phyloP scores from a whole-genome alignment of 2,329 filamentous ascomycete species.

The Myriangium duriaei region DNA sequence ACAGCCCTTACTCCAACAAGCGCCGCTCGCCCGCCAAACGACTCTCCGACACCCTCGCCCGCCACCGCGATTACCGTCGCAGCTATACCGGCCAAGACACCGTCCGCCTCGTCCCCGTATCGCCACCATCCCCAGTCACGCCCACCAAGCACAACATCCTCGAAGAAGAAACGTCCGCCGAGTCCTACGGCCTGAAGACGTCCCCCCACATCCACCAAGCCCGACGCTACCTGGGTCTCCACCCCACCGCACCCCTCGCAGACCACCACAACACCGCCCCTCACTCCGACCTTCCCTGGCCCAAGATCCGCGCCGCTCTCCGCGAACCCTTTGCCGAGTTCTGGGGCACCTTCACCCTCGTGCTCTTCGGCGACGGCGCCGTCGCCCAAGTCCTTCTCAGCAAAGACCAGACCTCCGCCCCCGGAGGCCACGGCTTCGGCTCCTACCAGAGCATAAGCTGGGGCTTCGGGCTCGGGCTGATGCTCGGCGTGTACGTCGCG shows the following conservation, averaged over 20 bases:
- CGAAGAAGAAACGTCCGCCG: neutral
- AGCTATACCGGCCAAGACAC: neutral
- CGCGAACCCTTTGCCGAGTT: constrained; percentile 35
- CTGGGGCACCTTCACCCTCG: constrained; percentile 30
- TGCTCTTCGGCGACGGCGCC: constrained; percentile 32
- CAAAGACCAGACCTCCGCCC: constrained; percentile 25
- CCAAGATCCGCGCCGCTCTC: constrained; percentile 23
- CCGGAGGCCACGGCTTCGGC: constrained; percentile 31
- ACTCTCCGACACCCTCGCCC: constrained; percentile 56
- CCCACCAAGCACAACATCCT: neutral
- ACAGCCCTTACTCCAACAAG: neutral
- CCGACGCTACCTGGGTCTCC: constrained; percentile 22
- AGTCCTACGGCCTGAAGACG: constrained; percentile 5
- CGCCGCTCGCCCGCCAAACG: constrained; percentile 22
- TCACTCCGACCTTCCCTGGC: constrained; percentile 27
- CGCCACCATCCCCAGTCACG: neutral
- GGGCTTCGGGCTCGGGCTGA: constrained; percentile 29
- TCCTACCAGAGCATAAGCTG: constrained; percentile 31
- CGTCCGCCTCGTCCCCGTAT: neutral
- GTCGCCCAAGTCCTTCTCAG: constrained; percentile 32
- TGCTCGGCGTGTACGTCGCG: constrained; percentile 34
- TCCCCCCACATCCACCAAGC: constrained; percentile 10
- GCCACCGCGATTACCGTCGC: constrained; percentile 26
- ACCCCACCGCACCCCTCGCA: constrained; percentile 29
- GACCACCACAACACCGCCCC: constrained; percentile 28